Conservation (phyloP, 2,329 filamentous ascomycete species). For the Coniochaeta sp. region DNA sequence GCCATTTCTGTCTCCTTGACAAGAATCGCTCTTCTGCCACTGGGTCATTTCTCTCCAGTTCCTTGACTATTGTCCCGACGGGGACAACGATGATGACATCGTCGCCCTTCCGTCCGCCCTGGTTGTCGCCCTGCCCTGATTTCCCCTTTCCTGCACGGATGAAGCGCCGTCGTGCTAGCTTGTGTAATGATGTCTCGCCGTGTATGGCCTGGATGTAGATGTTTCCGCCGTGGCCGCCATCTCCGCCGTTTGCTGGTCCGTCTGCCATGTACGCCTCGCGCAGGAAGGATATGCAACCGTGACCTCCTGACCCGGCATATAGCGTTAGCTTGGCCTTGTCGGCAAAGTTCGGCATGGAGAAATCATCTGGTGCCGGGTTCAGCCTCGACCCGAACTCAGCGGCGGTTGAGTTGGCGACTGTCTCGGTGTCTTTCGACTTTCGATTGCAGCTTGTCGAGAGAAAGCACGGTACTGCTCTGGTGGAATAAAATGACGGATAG, state of each 20-base stretch:
- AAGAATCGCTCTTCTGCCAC: conserved; percentile 54
- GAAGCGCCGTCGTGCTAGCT: conserved; percentile 71
- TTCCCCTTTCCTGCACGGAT: conserved; percentile 69
- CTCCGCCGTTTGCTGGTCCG: conserved; percentile 88
- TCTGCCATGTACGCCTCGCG: conserved; percentile 85
- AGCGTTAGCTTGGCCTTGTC: conserved; percentile 77
- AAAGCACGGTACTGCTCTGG: conserved; percentile 17
- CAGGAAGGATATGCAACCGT: conserved; percentile 90
- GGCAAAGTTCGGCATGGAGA: conserved; percentile 73
- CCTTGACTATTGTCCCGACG: conserved; percentile 83
- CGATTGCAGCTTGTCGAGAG: conserved; percentile 9
- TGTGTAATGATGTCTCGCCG: conserved; percentile 89
- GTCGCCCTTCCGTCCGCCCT: conserved; percentile 72
- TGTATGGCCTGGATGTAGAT: conserved; percentile 91
- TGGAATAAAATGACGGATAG: conserved; percentile 38
- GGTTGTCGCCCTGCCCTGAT: conserved; percentile 68
- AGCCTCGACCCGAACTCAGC: conserved; percentile 48
- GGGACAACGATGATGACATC: conserved; percentile 87
- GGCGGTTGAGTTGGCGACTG: conserved; percentile 22
- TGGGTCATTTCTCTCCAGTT: conserved; percentile 73
- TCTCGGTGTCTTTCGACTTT: conserved; percentile 16
- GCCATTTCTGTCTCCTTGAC: conserved; percentile 21
- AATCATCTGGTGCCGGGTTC: conserved; percentile 79
- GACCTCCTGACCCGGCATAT: conserved; percentile 73
- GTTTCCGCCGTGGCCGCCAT: conserved; percentile 86